Percentiles rank a stretch among this genome's conserved stretches.
Evolutionary conservation across 257 asterid species (phyloP).

Genomic region (Solanum neorickii): DNA sequence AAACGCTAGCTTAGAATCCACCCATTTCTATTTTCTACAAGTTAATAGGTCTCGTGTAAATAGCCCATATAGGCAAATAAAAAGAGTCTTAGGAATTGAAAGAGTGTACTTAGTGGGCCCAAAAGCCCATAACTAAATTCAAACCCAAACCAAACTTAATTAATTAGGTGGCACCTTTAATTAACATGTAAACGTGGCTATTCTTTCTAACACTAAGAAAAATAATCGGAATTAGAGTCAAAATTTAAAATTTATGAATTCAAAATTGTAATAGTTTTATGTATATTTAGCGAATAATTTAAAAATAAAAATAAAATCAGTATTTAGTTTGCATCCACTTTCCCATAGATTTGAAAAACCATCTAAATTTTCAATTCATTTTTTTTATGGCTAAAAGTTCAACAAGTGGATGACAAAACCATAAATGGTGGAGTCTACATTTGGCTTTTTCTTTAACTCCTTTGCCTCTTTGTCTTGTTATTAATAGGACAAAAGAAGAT

Average conservation of each 20-base stretch:
- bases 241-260: not conserved
- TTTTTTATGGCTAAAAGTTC: not conserved
- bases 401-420: not conserved
- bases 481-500: not conserved
- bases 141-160: not conserved
- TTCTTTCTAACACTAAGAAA: not conserved
- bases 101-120: not conserved
- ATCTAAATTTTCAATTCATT: not conserved
- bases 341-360: not conserved
- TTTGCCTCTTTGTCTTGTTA: constrained; percentile 9
- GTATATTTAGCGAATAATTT: not conserved
- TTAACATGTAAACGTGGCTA: not conserved
- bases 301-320: not conserved
- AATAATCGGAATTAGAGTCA: not conserved
- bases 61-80: not conserved
- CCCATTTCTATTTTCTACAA: not conserved
- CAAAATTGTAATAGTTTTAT: not conserved
- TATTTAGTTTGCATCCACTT: too few species aligned
- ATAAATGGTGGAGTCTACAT: constrained; percentile 10
- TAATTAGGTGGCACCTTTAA: not conserved
- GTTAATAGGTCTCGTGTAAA: not conserved
- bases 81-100: not conserved
- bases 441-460: constrained; percentile 7
- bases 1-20: not conserved
- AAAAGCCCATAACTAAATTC: not conserved